Base-by-base conservation (phyloP, 1,284 basidiomycete species). In the Ceratobasidium sp. region DNA sequence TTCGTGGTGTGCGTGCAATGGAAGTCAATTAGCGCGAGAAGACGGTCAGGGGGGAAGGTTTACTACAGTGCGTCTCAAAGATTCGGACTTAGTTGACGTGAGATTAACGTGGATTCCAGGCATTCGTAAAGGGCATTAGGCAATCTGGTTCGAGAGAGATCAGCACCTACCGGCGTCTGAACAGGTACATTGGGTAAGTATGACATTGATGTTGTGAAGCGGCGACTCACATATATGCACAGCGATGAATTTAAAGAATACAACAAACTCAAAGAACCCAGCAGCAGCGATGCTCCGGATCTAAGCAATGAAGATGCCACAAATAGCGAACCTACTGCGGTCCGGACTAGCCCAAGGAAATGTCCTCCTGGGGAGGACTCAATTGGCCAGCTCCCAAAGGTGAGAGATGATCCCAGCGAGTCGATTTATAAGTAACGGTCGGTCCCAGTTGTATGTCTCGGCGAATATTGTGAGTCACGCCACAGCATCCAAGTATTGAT, bases 1-100 rank as follows among this genome's bases (percentile, higher is more conserved):
- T 7, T 61, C 70, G 9, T 73, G 70, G 70, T 57, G 56, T 51
- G 70, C 70, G 2, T 73, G 70, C 17, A 56, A 62, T 19, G 29
- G 70, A 1, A 29, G 19, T 22, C 70, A 73, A 51, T 5, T 37
- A n/a, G 70, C 70, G 2, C 56, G 25, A 3, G 70, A 73, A n/a
- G 70, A 73, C n/a, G 25, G 32, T 29, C 22, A 29, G 1, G 70
- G 70, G 17, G 70, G 70, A 4, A 49, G 70, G 44, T 73, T 73
- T 19, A 73, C 70, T 15, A 73, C 13, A 3, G 70, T 73, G 44
- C 6, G 70, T 62, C 11, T 1, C 15, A 6, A 46, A 15, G 25
- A 22, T 37, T 13, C 56, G 32, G 34, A 32, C 7, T 2, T 2
- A 2, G 32, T 25, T 37, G n/a, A 37, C 32, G 17, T 40, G n/a